A percentile compares a stretch with the other conserved stretches of the same genome.
phyloP scores from a whole-genome alignment of 2,329 filamentous ascomycete genomes.

The Leptographium lundbergii region DNA sequence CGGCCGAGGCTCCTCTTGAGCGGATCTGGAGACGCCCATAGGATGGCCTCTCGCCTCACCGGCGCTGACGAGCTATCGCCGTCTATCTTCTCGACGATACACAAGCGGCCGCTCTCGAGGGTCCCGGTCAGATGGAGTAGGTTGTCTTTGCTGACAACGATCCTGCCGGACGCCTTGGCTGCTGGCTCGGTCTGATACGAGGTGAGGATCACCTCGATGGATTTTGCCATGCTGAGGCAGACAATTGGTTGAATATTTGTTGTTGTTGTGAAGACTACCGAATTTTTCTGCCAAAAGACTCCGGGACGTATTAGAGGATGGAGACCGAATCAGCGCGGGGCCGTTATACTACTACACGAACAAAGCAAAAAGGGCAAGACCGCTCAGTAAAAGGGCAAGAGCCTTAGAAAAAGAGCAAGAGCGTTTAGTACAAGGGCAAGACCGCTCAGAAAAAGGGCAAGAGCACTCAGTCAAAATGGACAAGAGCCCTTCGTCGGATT shows the following conservation, averaged over 20 bases:
- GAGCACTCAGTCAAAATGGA: too few relatives aligned
- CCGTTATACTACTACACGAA: too few relatives aligned
- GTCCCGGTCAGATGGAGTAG: conserved; percentile 10
- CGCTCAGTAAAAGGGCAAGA: too few relatives aligned
- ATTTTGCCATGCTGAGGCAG: conserved; percentile 2
- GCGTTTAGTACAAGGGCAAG: too few relatives aligned
- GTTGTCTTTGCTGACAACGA: conserved; percentile 13
- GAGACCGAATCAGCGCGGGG: too few relatives aligned
- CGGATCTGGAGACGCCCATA: conserved; percentile 7
- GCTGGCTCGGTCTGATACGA: conserved; percentile 6
- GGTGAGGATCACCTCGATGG: conserved; percentile 3
- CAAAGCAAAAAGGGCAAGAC: too few relatives aligned
- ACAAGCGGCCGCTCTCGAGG: conserved; percentile 10
- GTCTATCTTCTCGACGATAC: conserved; percentile 8
- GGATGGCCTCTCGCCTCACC: conserved; percentile 7
- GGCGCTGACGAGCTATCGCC: background rate
- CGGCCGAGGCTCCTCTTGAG: conserved; percentile 25
- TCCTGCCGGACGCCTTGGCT: conserved; percentile 4
- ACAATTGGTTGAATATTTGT: background rate
- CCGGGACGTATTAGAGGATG: too few relatives aligned
- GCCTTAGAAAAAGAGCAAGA: too few relatives aligned
- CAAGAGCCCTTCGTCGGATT: too few relatives aligned
- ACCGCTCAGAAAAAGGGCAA: too few relatives aligned
- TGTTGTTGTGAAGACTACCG: too few relatives aligned
- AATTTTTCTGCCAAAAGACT: too few relatives aligned